phyloP scores from a whole-genome alignment of 805 yeast species.

The Candida fluviatilis region DNA sequence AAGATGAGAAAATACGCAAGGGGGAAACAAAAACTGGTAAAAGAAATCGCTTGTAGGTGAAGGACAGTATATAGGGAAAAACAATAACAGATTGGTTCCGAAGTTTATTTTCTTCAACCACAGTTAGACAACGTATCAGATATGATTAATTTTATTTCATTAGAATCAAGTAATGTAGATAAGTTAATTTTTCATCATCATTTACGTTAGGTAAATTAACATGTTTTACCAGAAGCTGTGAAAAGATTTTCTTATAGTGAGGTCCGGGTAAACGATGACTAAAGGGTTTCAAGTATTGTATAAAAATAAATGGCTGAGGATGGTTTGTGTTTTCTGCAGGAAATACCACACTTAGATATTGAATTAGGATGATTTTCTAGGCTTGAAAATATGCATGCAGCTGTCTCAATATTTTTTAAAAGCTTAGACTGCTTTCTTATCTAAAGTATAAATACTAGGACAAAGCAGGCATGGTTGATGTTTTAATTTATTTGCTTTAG shows the following conservation, averaged over 20 bases:
- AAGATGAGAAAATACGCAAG: too few species aligned
- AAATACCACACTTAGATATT: too few species aligned
- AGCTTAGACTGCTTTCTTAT: too few species aligned
- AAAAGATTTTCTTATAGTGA: not conserved
- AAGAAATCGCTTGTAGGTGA: too few species aligned
- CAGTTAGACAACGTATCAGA: constrained; percentile 3
- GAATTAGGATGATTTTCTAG: too few species aligned
- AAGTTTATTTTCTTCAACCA: not conserved
- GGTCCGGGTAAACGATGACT: not conserved
- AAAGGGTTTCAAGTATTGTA: not conserved
- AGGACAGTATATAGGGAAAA: not conserved
- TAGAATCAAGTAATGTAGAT: constrained; percentile 18
- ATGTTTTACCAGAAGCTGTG: not conserved
- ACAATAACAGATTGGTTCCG: too few species aligned
- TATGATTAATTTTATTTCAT: constrained; percentile 8
- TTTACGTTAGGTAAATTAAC: constrained; percentile 1
- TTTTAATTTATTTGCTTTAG: too few species aligned
- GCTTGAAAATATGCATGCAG: too few species aligned
- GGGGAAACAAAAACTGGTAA: too few species aligned
- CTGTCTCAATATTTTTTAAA: too few species aligned
- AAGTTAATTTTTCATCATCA: constrained; percentile 15
- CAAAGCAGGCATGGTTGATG: not conserved
- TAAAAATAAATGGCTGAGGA: too few species aligned
- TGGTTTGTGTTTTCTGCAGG: too few species aligned
- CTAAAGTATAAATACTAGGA: not conserved